phyloP scores from a whole-genome alignment of 257 asterid species.

The Salvia miltiorrhiza region DNA sequence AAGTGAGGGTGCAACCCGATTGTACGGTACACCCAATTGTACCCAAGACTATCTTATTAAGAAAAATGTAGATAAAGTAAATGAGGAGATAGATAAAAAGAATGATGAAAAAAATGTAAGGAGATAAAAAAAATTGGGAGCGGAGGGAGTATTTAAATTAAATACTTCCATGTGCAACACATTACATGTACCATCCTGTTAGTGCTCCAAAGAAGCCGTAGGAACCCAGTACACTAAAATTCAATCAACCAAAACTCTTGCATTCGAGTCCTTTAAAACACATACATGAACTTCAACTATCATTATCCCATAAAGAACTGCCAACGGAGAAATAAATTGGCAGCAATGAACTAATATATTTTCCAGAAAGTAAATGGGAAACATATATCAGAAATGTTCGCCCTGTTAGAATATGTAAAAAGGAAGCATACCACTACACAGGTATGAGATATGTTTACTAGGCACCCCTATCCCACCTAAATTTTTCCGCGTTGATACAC shows the following conservation, averaged over 20 bases:
- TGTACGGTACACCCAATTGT: too few species aligned
- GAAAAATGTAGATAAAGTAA: too few species aligned
- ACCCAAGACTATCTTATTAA: too few species aligned
- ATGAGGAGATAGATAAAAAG: too few species aligned
- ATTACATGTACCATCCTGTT: too few species aligned
- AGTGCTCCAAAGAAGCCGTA: too few species aligned
- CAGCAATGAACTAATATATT: background rate
- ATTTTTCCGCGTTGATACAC: background rate
- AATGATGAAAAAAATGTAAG: too few species aligned
- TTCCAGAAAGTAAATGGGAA: background rate
- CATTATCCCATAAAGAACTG: background rate
- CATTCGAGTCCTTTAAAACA: background rate
- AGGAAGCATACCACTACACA: background rate
- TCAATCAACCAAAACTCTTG: background rate
- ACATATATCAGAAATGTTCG: background rate
- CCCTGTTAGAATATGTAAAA: background rate
- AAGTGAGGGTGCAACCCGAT: too few species aligned
- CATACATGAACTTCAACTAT: too few species aligned
- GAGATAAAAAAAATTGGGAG: too few species aligned
- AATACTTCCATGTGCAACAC: too few species aligned
- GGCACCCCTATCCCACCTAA: constrained; percentile 13
- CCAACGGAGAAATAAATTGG: background rate
- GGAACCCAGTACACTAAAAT: background rate
- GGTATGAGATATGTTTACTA: background rate
- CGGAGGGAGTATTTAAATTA: too few species aligned